Conservation (phyloP, 495 filamentous ascomycete genomes). For the Melanomma pulvis-pyrius region DNA sequence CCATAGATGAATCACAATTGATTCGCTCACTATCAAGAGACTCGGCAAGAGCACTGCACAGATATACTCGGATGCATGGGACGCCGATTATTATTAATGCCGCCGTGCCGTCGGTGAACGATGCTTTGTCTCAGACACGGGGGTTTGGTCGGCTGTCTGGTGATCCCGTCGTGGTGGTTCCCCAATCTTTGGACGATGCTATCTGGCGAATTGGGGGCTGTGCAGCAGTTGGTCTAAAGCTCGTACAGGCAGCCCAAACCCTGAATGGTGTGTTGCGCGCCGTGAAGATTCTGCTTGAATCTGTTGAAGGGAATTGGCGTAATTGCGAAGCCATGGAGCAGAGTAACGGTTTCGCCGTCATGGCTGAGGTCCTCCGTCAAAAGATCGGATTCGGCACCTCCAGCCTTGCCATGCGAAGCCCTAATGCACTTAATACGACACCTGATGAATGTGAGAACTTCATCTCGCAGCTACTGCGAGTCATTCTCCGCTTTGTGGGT, state of each 20-base stretch:
- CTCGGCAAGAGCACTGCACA: conserved; percentile 71
- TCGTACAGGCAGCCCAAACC: conserved; percentile 75
- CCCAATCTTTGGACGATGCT: conserved; percentile 85
- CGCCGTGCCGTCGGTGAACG: conserved; percentile 84
- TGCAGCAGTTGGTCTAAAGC: conserved; percentile 77
- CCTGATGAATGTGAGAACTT: conserved; percentile 64
- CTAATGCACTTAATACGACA: conserved; percentile 33
- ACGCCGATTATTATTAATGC: conserved; percentile 85
- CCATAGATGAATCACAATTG: conserved; percentile 71
- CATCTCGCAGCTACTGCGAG: conserved; percentile 68
- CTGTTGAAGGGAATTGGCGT: conserved; percentile 86
- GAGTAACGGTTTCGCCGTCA: conserved; percentile 90
- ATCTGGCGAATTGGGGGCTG: conserved; percentile 89
- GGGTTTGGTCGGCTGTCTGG: conserved; percentile 82
- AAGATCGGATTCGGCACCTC: conserved; percentile 65
- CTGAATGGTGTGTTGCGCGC: conserved; percentile 70
- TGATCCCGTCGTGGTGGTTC: conserved; percentile 77
- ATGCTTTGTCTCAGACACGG: conserved; percentile 74
- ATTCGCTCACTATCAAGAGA: conserved; percentile 75
- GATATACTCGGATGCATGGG: conserved; percentile 70
- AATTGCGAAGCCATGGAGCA: conserved; percentile 98
- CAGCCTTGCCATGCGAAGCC: conserved; percentile 42
- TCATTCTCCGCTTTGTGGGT: conserved; percentile 84
- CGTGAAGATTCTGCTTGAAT: conserved; percentile 79
- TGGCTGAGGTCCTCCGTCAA: conserved; percentile 73